Evolutionary conservation across 345 rosid species (phyloP), one percentile per base, ranked within the genome.

Genomic region (Lumnitzera racemosa): DNA sequence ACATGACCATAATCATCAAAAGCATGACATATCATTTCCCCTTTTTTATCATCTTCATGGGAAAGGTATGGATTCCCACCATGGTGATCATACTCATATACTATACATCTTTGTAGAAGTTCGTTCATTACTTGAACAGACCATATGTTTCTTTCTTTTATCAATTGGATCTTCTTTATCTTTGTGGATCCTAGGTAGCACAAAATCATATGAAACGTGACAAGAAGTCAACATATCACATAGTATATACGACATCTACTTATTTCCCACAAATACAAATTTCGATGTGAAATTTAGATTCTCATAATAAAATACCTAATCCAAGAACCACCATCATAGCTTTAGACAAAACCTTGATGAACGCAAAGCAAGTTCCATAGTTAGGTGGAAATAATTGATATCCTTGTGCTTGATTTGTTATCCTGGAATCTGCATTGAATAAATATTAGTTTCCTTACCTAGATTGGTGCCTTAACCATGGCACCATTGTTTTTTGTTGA

Each of bases 141-240:
- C 84, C 84, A 79, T 27, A 24, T 69, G 59, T 81, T 74, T 49
- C 73, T 79, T 62, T 69, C 52, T 57, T 78, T 83, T 70, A 69
- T 76, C 29, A 59, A 56, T 11, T 43, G 36, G 10, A 76, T 36
- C 61, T 71, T 76, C 49, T n/a, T 62, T 58, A 83, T 62, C 3
- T 63, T 51, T 27, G 24, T 13, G 4, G 77, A 74, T 55, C 86
- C 83, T 80, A 49, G 17, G 12, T 52, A 47, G 47, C 24, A 41
- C 25, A 29, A 6, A 51, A 58, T 13, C n/a, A 50, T 31, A 24
- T 41, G 47, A n/a, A 6, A 25, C 6, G 7, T 15, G 16, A 47
- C 11, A 14, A 24, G 11, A 13, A 12, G 20, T 3, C 17, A 29
- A 31, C 24, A 24, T 15, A 11, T 3, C 7, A 12, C 1, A 15